Conservation (phyloP, 73 alveolate species). For the Tetrahymena thermophila region DNA sequence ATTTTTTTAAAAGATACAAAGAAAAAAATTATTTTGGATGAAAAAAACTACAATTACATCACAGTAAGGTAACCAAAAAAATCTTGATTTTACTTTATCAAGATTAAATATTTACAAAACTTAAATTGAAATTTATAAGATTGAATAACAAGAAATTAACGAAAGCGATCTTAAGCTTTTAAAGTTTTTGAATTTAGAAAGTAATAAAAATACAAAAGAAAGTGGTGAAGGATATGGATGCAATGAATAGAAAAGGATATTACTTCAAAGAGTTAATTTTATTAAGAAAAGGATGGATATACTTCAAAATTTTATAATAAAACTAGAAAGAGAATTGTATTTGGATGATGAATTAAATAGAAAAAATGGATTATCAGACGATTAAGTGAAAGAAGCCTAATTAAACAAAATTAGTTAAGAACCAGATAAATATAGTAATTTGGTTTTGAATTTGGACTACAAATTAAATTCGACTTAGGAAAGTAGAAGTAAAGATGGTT, state of each 20-base stretch:
- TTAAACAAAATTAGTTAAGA: neutral
- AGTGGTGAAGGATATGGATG: neutral
- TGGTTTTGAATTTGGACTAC: neutral
- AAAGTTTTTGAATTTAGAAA: neutral
- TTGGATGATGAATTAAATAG: neutral
- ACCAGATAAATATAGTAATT: neutral
- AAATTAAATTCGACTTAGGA: neutral
- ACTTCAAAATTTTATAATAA: neutral
- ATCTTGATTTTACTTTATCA: neutral
- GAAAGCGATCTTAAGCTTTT: neutral
- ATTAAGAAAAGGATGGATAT: neutral
- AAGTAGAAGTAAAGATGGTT: neutral
- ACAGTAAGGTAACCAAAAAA: neutral
- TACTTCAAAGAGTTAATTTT: neutral
- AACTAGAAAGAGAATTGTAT: neutral
- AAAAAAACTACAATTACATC: neutral
- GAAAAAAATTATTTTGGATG: neutral
- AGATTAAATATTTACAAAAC: neutral
- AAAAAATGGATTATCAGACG: neutral
- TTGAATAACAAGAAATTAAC: neutral
- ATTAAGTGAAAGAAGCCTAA: neutral
- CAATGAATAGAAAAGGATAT: neutral
- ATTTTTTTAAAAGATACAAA: too few relatives aligned
- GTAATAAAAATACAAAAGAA: neutral
- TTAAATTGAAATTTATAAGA: neutral